Percentiles rank a stretch among this genome's conserved stretches.
Conservation (phyloP, 768 basidiomycete genomes). For the Leccinum variicolor region DNA sequence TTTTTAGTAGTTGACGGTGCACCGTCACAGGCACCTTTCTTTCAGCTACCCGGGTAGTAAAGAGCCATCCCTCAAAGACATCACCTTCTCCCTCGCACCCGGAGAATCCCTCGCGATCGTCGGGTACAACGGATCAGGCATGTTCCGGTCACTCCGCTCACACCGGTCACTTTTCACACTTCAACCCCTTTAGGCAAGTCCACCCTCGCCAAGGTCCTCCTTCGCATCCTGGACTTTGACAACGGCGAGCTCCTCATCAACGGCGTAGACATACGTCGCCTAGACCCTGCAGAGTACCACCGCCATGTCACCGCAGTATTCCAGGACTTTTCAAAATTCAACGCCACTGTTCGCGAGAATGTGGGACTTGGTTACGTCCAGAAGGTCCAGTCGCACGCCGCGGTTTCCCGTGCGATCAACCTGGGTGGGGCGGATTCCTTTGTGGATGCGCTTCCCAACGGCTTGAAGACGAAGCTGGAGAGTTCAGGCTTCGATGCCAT, state of each 20-base stretch:
- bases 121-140: constrained; percentile 80
- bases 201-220: constrained; percentile 77
- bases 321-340: constrained; percentile 82
- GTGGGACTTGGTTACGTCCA: constrained; percentile 79
- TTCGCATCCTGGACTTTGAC: constrained; percentile 77
- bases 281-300: constrained; percentile 70
- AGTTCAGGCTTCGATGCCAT: constrained; percentile 55
- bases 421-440: constrained; percentile 70
- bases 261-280: constrained; percentile 60
- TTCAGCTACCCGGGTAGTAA: constrained; percentile 79
- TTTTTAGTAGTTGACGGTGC: constrained; percentile 3
- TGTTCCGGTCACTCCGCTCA: constrained; percentile 22
- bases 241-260: constrained; percentile 68
- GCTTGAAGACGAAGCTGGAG: constrained; percentile 71
- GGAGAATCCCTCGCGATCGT: constrained; percentile 86
- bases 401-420: constrained; percentile 61
- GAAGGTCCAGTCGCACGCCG: constrained; percentile 51
- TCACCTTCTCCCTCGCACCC: constrained; percentile 65
- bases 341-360: constrained; percentile 75
- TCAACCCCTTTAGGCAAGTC: constrained; percentile 61
- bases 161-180: constrained; percentile 8
- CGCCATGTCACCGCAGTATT: constrained; percentile 75
- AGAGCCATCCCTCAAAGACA: constrained; percentile 63
- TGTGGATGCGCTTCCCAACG: constrained; percentile 63
- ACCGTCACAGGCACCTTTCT: constrained; percentile 47